These are phyloP conservation scores for Chrysanthemum makinoi DNA, from an alignment of 129 eudicot genomes.

Conservation along the genomic window DNA sequence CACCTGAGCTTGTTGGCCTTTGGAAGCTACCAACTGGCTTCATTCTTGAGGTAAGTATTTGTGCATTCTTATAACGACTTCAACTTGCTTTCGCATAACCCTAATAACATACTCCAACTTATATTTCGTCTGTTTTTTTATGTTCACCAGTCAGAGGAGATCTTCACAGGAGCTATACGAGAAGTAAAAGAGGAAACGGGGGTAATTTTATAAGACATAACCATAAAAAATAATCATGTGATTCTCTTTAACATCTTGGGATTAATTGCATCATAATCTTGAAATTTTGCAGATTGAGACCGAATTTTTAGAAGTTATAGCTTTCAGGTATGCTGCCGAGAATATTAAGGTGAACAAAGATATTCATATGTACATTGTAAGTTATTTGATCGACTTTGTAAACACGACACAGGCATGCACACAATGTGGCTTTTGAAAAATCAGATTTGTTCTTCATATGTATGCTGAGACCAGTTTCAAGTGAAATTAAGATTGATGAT, in stretches of 20 bases:
- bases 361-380: neutral
- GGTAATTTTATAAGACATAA: conserved; percentile 30
- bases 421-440: conserved; percentile 78
- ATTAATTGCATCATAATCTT: neutral
- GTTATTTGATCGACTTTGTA: neutral
- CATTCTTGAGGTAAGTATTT: conserved; percentile 57
- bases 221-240: too few relatives aligned
- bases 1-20: conserved; percentile 55
- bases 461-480: conserved; percentile 64
- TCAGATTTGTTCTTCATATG: conserved; percentile 90
- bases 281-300: conserved; percentile 60
- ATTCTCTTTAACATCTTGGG: too few relatives aligned
- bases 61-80: too few relatives aligned
- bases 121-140: neutral
- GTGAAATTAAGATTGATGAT: conserved; percentile 62
- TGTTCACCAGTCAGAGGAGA: conserved; percentile 69
- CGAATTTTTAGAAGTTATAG: conserved; percentile 76
- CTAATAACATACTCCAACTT: too few relatives aligned
- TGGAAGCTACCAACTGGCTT: conserved; percentile 97
- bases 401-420: conserved; percentile 63
- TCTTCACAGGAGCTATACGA: conserved; percentile 74
- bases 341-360: neutral
- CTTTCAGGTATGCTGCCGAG: conserved; percentile 56
- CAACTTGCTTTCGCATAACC: too few relatives aligned
- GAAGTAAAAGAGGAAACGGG: conserved; percentile 96